Base-by-base conservation (phyloP, 495 filamentous ascomycete species). In the Diplogelasinospora grovesii region DNA sequence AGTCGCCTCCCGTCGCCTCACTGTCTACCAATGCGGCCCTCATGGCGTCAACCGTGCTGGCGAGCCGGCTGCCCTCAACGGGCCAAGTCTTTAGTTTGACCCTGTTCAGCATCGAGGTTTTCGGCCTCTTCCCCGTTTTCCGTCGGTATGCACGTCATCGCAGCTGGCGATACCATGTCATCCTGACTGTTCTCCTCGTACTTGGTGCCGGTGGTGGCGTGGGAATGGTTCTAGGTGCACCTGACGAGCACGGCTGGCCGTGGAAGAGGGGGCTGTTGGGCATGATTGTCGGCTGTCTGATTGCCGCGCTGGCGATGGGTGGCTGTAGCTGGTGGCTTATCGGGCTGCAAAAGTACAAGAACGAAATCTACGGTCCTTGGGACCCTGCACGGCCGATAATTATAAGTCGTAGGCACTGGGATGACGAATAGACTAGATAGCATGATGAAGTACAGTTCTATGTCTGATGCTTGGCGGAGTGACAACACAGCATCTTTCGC, bases 241-340 rank as follows among this genome's bases (percentile, higher is more conserved):
- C 47, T 15, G 60, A 58, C 22, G 53, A 48, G 32, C 40, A 52
- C 5, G 61, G 66, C 10, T 84, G 81, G 43, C 83, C 85, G 19
- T 89, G 83, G 81, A 81, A 73, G 42, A 78, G 78, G 4, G 85
- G 80, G 1, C 68, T 86, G 1, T 72, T 88, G 0, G 80, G 82
- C 8, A 71, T 95, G 26, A 57, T 95, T 4, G 85, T 89, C 4
- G 74, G 76, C 16, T 60, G 85, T 32, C 52, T 82, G 23, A 84
- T 82, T 2, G 75, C 77, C 3, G 54, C 63, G 1, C 49, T 94
- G 22, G 81, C 77, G 2, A 94, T 96, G 86, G 92, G 90, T 2
- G 82, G 86, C 28, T 96, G 89, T 57, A 90, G 85, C 51, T 96
- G 88, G 90, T 97, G 93, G 93, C 66, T 98, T 42, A 97, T 98